A percentile compares a stretch with the other conserved stretches of the same genome.
phyloP scores from a whole-genome alignment of 1,284 basidiomycete species.

The Sporisorium scitamineum region DNA sequence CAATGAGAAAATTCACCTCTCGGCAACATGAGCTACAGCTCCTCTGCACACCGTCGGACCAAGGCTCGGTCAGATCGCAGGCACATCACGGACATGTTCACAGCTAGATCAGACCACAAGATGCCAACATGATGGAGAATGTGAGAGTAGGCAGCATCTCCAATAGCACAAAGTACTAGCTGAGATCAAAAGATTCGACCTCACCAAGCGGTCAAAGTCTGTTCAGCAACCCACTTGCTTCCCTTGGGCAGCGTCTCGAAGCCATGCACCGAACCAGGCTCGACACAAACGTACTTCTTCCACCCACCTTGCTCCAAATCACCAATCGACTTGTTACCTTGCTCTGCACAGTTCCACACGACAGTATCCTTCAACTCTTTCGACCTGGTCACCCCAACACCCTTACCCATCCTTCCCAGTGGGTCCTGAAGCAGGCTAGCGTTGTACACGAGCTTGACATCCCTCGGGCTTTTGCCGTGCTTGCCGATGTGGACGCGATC shows the following conservation, averaged over 20 bases:
- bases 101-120: neutral
- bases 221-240: constrained; percentile 38
- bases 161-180: neutral
- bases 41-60: neutral
- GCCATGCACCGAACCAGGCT: constrained; percentile 67
- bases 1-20: too few relatives aligned
- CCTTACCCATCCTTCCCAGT: constrained; percentile 41
- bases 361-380: constrained; percentile 54
- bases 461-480: constrained; percentile 31
- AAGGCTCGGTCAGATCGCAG: neutral
- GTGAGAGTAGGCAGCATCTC: too few relatives aligned
- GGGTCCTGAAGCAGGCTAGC: constrained; percentile 34
- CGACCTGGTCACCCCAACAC: constrained; percentile 49
- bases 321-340: constrained; percentile 63
- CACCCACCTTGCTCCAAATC: constrained; percentile 69
- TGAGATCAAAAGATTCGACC: neutral
- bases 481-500: constrained; percentile 50
- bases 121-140: too few relatives aligned
- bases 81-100: neutral
- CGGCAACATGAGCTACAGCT: neutral
- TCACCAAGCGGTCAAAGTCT: constrained; percentile 48
- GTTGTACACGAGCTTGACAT: constrained; percentile 49
- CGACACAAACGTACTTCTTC: constrained; percentile 69
- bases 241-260: constrained; percentile 65
- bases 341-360: constrained; percentile 70